These are phyloP conservation scores for Dysphania ambrosioides DNA, from an alignment of 148 eudicot genomes.

Conservation along the genomic window DNA sequence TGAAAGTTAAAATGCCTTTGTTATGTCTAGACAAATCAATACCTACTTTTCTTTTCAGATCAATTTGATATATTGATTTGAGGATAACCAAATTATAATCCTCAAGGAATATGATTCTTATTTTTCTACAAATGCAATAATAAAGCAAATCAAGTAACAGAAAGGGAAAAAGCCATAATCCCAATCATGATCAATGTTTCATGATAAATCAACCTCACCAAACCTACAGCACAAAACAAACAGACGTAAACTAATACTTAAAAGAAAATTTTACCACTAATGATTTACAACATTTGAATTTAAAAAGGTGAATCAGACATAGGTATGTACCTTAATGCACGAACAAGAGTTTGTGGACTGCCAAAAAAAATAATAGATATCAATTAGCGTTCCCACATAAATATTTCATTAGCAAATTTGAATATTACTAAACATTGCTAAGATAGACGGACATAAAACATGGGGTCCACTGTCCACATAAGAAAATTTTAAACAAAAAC, in stretches of 20 bases:
- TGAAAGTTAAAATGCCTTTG: neutral
- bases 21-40: neutral
- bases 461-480: neutral
- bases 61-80: neutral
- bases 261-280: no score
- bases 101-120: neutral
- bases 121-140: neutral
- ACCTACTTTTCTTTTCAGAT: neutral
- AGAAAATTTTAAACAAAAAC: neutral
- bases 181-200: neutral
- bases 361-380: no score
- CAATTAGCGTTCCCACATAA: no score
- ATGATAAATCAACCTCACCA: no score
- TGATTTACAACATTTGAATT: no score
- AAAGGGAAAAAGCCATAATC: neutral
- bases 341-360: no score
- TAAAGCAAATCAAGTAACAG: neutral
- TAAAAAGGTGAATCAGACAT: no score
- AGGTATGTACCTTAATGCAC: no score
- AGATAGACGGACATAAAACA: neutral
- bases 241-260: no score
- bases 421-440: neutral
- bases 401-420: no score
- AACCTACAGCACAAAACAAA: no score
- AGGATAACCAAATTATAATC: neutral